Evolutionary conservation across 257 asterid species (phyloP).

Genomic region (Misopates orontium): DNA sequence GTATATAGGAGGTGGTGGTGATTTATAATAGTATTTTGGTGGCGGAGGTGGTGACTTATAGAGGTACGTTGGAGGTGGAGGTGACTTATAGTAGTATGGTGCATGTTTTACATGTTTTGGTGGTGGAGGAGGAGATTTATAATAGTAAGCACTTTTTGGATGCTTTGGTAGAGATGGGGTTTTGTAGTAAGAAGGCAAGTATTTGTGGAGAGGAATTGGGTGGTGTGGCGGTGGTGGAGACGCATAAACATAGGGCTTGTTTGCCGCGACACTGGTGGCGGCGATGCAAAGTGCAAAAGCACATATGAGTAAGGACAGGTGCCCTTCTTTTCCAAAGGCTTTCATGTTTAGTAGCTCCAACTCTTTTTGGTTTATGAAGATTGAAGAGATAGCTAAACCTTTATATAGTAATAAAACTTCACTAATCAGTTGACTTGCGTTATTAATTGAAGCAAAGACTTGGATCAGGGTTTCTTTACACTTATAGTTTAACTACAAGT

Average conservation of each 20-base stretch:
- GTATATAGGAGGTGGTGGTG: too few species aligned
- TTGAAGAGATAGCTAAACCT: neutral
- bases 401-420: slow-evolving; percentile 18
- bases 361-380: neutral
- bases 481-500: neutral
- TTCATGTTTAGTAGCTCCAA: slow-evolving; percentile 16
- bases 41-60: too few species aligned
- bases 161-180: neutral
- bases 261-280: slow-evolving; percentile 14
- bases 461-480: neutral
- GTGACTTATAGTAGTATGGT: too few species aligned
- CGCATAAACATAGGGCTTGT: slow-evolving; percentile 19
- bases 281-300: slow-evolving; percentile 20
- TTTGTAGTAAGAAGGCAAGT: neutral
- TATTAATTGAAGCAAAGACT: neutral
- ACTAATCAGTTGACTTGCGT: neutral
- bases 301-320: slow-evolving; percentile 21
- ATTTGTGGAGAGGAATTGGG: neutral
- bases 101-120: neutral
- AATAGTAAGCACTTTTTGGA: neutral
- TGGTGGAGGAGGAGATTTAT: slow-evolving; percentile 7
- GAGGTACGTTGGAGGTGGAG: too few species aligned
- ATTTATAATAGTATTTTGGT: too few species aligned
- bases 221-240: neutral
- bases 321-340: slow-evolving; percentile 15